A percentile compares a stretch with the other conserved stretches of the same genome.
Evolutionary conservation across 331 rosid species (phyloP).

Genomic region (Erythrophleum ivorense): DNA sequence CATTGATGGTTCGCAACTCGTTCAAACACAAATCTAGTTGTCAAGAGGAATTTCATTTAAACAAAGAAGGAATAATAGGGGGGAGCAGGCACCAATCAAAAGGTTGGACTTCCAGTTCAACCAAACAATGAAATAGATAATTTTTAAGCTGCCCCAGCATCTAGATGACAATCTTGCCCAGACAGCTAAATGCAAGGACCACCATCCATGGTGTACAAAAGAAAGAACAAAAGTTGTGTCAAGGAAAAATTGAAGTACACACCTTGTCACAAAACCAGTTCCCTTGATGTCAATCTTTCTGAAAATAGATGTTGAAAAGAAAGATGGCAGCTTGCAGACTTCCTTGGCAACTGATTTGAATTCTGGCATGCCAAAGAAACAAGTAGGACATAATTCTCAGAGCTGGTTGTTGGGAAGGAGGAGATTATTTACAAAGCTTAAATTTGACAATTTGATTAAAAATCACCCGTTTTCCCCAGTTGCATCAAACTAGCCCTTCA

Average conservation of each 20-base stretch:
- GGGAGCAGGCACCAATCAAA: not conserved
- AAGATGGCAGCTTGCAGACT: constrained; percentile 97
- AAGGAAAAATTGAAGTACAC: constrained; percentile 32
- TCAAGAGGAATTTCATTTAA: not conserved
- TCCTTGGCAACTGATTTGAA: constrained; percentile 87
- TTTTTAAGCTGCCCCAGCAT: constrained; percentile 16
- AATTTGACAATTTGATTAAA: constrained; percentile 23
- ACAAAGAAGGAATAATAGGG: not conserved
- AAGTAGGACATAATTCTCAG: constrained; percentile 45
- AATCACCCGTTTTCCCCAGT: constrained; percentile 25
- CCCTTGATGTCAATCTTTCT: constrained; percentile 76
- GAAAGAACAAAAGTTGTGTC: constrained; percentile 5
- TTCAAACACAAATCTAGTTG: not conserved
- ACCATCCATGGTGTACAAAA: constrained; percentile 12
- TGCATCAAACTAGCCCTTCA: constrained; percentile 33
- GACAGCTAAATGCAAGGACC: constrained; percentile 32
- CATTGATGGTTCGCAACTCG: not conserved
- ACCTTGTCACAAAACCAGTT: constrained; percentile 92
- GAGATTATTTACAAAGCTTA: constrained; percentile 30
- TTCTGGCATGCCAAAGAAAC: constrained; percentile 61
- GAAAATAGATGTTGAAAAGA: constrained; percentile 78
- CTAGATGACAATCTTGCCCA: constrained; percentile 29
- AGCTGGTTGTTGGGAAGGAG: constrained; percentile 4
- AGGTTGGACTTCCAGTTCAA: constrained; percentile 8
- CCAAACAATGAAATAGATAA: not conserved